Evolutionary conservation across 164 flowering plant species (phyloP).

Genomic region (Vitis labrusca): DNA sequence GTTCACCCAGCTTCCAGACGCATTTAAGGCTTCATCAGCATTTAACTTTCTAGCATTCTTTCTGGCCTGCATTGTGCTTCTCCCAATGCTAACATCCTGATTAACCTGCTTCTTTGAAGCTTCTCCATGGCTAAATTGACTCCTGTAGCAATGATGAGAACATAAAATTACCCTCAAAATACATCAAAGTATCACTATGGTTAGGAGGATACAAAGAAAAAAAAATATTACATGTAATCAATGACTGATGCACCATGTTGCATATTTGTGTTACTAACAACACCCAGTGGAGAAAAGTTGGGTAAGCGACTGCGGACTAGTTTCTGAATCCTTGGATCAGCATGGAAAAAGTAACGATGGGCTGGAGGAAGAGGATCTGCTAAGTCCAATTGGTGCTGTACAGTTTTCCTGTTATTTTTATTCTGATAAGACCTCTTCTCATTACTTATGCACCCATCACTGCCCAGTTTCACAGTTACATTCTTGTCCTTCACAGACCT

Average conservation of each 20-base stretch:
- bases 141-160: conserved; percentile 40
- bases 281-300: conserved; percentile 63
- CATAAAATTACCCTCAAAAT: neutral
- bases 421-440: conserved; percentile 8
- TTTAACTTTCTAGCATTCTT: conserved; percentile 33
- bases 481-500: conserved; percentile 32
- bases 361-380: conserved; percentile 51
- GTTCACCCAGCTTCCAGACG: conserved; percentile 58
- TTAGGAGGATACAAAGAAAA: neutral
- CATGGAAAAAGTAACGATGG: conserved; percentile 66
- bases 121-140: conserved; percentile 60
- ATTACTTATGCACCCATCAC: neutral
- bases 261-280: conserved; percentile 21
- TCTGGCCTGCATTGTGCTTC: conserved; percentile 30
- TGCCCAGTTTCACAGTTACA: conserved; percentile 11
- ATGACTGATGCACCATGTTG: conserved; percentile 39
- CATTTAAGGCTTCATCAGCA: conserved; percentile 27
- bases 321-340: conserved; percentile 64
- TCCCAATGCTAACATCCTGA: conserved; percentile 17
- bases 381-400: conserved; percentile 14
- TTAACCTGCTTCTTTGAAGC: conserved; percentile 23
- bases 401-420: conserved; percentile 8
- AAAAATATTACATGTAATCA: conserved; percentile 63
- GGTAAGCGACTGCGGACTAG: conserved; percentile 67
- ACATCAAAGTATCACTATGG: conserved; percentile 1